Conservation (phyloP, 805 yeast genomes). For the Candida nonsorbophila region DNA sequence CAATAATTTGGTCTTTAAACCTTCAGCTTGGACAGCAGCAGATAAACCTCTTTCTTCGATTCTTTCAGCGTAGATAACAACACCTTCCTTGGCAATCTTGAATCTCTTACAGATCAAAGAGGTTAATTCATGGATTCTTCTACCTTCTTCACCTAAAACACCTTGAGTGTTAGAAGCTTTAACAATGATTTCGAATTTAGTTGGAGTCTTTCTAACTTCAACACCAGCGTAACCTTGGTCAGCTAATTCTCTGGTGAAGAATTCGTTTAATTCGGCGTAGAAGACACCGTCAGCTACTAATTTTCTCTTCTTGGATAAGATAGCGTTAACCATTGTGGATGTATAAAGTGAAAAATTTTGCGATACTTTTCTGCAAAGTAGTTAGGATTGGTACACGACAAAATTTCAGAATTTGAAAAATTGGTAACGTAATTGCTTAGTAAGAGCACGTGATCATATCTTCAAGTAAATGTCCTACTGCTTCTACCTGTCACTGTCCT, state of each 20-base stretch:
- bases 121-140: conserved; percentile 98
- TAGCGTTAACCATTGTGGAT: conserved; percentile 33
- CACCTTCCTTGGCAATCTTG: conserved; percentile 89
- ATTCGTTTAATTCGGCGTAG: conserved; percentile 99
- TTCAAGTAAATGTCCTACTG: too few relatives aligned
- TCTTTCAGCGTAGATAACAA: conserved; percentile 96
- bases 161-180: conserved; percentile 99
- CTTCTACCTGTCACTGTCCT: too few relatives aligned
- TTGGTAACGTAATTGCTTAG: conserved; percentile 1
- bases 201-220: conserved; percentile 97
- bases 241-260: conserved; percentile 99
- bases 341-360: conserved; percentile 6
- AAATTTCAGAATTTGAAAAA: conserved; percentile 1
- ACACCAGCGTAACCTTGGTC: conserved; percentile 99
- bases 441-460: conserved; percentile 4
- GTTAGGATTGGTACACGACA: not conserved
- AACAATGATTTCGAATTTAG: conserved; percentile 96
- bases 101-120: conserved; percentile 98
- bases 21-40: conserved; percentile 99
- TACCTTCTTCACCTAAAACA: conserved; percentile 99
- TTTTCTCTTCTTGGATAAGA: conserved; percentile 95
- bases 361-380: conserved; percentile 3
- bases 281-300: conserved; percentile 99
- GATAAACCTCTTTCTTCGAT: conserved; percentile 99
- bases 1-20: conserved; percentile 94